Evolutionary conservation across 805 yeast species (phyloP), one percentile per base, ranked within the genome.

Genomic region (Candida germanica): DNA sequence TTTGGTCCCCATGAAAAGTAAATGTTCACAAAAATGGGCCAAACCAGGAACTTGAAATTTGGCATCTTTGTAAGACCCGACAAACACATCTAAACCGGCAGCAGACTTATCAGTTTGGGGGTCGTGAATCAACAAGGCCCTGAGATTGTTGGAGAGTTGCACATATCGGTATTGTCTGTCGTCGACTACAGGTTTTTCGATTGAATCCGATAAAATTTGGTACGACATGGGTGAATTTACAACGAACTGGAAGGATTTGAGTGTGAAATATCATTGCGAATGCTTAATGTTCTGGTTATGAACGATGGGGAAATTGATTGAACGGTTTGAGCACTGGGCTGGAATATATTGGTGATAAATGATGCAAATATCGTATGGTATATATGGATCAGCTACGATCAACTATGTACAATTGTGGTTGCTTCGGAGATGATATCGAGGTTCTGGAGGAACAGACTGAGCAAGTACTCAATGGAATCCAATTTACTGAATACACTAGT

Each of bases 41-140:
- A 85, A 62, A 3, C 94, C 94, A 3, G 85, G 80, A 19, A 83
- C 52, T 9, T 64, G 56, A 43, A 55, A 66, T 35, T 71, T 67
- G 17, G 79, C 80, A 53, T 85, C 94, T 39, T 79, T 74, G 54
- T 80, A 80, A 2, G 91, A 70, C 8, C 94, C 94, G 14, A 82
- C 83, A 47, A 82, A 75, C 9, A 85, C 91, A 51, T 84, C 93
- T 38, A 85, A 57, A 0, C 93, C 77, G 2, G 91, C 93, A 0
- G 88, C 89, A 0, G 89, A 66, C 51, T 81, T 80, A 54, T 83
- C 91, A 1, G 91, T 69, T 15, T 74, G 60, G 1, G 83, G 75
- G 50, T 85, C 93, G 38, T 77, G 75, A 36, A 85, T 82, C 39
- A 83, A 52, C 36, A 85, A 58, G 0, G 78, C 87, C 15, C 71